phyloP scores from a whole-genome alignment of 352 stramenopile species.

The Globisporangium nagaii region DNA sequence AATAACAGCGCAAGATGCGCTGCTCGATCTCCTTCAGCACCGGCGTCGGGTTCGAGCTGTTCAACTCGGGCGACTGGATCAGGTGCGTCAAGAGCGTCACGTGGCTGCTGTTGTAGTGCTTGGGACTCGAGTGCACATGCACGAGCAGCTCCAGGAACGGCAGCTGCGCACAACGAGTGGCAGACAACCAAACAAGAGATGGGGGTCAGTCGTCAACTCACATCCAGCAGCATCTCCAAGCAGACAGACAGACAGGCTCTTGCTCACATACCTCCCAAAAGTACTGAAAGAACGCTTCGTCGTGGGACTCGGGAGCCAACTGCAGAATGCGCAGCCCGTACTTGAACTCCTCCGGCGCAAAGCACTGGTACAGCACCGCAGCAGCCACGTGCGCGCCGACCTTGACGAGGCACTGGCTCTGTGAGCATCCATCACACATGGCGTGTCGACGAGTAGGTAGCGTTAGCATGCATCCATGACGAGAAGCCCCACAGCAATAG shows the following conservation, averaged over 20 bases:
- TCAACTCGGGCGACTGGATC: conserved; percentile 79
- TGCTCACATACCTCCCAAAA: conserved; percentile 69
- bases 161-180: conserved; percentile 24
- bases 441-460: background rate
- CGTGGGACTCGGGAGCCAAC: conserved; percentile 58
- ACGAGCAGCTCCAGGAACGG: conserved; percentile 80
- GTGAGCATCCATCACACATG: background rate
- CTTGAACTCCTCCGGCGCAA: conserved; percentile 71
- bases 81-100: conserved; percentile 75
- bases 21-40: conserved; percentile 71
- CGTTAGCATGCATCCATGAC: no score
- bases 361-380: conserved; percentile 83
- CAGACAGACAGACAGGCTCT: background rate
- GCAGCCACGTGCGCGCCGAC: conserved; percentile 71
- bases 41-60: conserved; percentile 58
- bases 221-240: background rate
- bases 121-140: conserved; percentile 65
- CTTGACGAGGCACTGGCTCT: conserved; percentile 84
- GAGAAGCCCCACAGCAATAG: no score
- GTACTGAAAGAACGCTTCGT: conserved; percentile 80
- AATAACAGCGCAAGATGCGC: conserved; percentile 79
- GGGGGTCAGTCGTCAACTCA: no score
- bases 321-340: conserved; percentile 80
- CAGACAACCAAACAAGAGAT: background rate
- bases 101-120: conserved; percentile 65